Conservation (phyloP, 495 filamentous ascomycete genomes). For the Xanthoparmelia taractica region DNA sequence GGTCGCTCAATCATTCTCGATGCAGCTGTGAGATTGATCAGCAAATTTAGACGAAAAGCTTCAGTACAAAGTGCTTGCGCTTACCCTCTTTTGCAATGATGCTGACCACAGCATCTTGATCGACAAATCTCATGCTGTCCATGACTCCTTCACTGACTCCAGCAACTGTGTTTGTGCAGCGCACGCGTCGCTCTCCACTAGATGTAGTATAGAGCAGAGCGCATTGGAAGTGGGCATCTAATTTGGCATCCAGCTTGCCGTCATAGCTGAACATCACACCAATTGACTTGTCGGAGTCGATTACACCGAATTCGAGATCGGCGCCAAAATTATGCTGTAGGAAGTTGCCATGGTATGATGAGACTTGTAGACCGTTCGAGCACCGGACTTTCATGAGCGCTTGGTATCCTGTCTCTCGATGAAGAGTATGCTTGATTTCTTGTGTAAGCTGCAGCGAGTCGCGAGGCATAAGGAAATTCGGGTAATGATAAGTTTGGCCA, state of each 20-base stretch:
- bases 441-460: conserved; percentile 76
- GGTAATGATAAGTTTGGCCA: conserved; percentile 91
- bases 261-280: conserved; percentile 93
- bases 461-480: conserved; percentile 82
- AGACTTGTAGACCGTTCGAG: conserved; percentile 91
- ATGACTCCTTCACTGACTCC: conserved; percentile 78
- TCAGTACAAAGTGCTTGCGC: conserved; percentile 16
- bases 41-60: background rate
- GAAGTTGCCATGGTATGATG: conserved; percentile 92
- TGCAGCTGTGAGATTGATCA: conserved; percentile 48
- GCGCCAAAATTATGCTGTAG: conserved; percentile 89
- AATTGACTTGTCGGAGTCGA: conserved; percentile 90
- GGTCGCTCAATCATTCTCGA: conserved; percentile 69
- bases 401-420: conserved; percentile 89
- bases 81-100: conserved; percentile 82
- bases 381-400: conserved; percentile 98
- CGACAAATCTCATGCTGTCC: conserved; percentile 83
- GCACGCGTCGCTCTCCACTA: conserved; percentile 78
- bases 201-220: conserved; percentile 92
- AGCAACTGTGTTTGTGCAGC: conserved; percentile 88
- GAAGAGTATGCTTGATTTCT: conserved; percentile 83
- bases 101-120: conserved; percentile 85
- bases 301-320: conserved; percentile 86
- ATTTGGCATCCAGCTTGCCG: conserved; percentile 89
- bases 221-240: conserved; percentile 96